These are phyloP conservation scores for Gossypium stocksii DNA, from an alignment of 345 rosid genomes.

Conservation along the genomic window DNA sequence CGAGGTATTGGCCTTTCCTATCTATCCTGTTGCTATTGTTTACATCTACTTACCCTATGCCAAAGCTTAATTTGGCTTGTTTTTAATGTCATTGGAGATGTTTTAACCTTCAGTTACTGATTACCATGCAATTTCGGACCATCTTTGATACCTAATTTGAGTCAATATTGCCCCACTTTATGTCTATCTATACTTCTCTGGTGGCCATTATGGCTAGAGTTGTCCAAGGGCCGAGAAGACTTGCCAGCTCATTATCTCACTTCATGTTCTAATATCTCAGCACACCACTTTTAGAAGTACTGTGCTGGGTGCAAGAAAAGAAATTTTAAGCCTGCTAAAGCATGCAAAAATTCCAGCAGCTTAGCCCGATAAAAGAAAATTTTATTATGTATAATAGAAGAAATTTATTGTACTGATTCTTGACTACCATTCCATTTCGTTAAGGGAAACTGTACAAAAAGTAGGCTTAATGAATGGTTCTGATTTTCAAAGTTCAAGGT, in stretches of 20 bases:
- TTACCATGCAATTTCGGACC: neutral
- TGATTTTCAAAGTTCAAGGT: neutral
- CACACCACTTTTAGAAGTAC: neutral
- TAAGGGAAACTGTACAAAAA: neutral
- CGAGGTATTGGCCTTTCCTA: slow-evolving; percentile 52
- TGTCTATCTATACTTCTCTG: neutral
- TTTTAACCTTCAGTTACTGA: neutral
- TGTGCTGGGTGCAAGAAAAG: neutral
- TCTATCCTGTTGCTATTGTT: slow-evolving; percentile 8
- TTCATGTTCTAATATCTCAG: neutral
- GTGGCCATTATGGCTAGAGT: neutral
- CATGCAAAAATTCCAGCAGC: neutral
- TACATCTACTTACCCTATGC: slow-evolving; percentile 4
- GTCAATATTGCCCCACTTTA: neutral
- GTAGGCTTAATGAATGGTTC: neutral
- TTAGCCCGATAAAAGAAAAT: neutral
- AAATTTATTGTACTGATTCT: neutral
- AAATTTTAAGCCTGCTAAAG: neutral
- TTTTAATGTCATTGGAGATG: neutral
- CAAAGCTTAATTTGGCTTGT: neutral
- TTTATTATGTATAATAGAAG: neutral
- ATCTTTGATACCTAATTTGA: neutral
- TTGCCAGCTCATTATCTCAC: neutral
- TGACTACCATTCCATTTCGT: neutral
- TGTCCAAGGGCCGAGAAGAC: neutral